A percentile compares a stretch with the other conserved stretches of the same genome.
Evolutionary conservation across 495 filamentous ascomycete species (phyloP).

Genomic region (Neohortaea acidophila): DNA sequence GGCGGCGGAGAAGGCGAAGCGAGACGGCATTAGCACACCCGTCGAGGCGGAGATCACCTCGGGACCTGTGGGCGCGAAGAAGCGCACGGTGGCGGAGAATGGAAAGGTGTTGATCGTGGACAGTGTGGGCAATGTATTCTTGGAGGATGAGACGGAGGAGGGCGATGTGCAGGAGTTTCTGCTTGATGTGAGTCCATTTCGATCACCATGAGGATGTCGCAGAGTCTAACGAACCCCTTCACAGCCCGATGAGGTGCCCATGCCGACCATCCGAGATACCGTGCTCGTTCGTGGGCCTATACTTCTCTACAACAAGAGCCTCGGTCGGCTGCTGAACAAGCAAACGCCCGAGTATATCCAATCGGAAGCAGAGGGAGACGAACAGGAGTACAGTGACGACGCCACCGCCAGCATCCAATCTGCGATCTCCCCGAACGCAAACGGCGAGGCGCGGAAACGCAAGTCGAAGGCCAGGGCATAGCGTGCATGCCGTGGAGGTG

Average conservation of each 20-base stretch:
- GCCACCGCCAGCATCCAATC: conserved; percentile 15
- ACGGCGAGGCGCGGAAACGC: conserved; percentile 26
- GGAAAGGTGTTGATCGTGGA: conserved; percentile 91
- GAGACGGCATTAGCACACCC: conserved; percentile 26
- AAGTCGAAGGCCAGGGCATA: conserved; percentile 19
- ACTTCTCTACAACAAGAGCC: conserved; percentile 24
- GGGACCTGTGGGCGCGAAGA: conserved; percentile 51
- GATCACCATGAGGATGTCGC: neutral
- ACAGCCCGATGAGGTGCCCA: conserved; percentile 28
- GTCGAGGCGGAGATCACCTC: conserved; percentile 23
- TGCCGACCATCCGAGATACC: conserved; percentile 28
- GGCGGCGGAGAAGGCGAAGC: conserved; percentile 31
- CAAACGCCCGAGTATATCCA: conserved; percentile 10
- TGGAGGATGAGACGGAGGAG: conserved; percentile 78
- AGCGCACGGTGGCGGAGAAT: conserved; percentile 78
- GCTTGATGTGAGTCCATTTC: conserved; percentile 48
- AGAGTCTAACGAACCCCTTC: conserved; percentile 1
- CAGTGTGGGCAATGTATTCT: conserved; percentile 74
- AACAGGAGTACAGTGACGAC: conserved; percentile 18
- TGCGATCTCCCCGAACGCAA: conserved; percentile 22
- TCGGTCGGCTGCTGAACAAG: conserved; percentile 22
- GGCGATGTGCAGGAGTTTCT: conserved; percentile 68
- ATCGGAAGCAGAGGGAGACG: conserved; percentile 14
- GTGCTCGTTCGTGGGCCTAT: conserved; percentile 29
- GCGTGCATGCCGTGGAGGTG: no score